Evolutionary conservation across 2,329 filamentous ascomycete species (phyloP), one percentile per base, ranked within the genome.

Genomic region (Tolypocladium sp.): DNA sequence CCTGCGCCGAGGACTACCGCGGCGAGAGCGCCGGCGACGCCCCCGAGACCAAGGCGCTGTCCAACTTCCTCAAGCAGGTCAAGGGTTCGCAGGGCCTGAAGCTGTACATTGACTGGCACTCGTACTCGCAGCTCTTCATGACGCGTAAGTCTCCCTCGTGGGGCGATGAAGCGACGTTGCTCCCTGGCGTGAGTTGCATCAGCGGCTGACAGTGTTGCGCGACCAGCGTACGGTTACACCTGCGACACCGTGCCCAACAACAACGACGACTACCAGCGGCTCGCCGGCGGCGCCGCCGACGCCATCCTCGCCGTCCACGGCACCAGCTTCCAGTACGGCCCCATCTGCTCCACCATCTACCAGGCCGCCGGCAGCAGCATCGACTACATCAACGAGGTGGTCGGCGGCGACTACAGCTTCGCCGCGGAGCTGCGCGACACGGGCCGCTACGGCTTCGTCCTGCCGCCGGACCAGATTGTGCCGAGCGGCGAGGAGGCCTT

Each of bases 31-130:
- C 74, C 0, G 76, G 76, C 20, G 77, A 82, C 59, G 75, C 79
- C 0, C 77, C 80, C 6, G 83, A 86, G 71, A 82, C 74, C 63
- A 72, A 73, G 60, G 78, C 72, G 0, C 72, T 88, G 10, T 75
- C 70, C 6, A 65, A 64, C 44, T 75, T 70, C 63, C 64, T 74
- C 33, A 63, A 68, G 55, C 63, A 64, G 25, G 68, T 71, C 58
- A 71, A 73, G 60, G 61, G 65, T 10, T 58, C 63, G 3, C 76
- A 81, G 61, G 81, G 82, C 1, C 73, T 88, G 46, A 80, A 82
- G 65, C 74, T 86, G 2, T 89, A 82, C 70, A 81, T 88, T 63
- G 86, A 89, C 70, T 83, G 82, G 67, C 86, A 89, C 71, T 79
- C 82, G 0, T 89, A 86, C 71, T 80, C 78, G 13, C 84, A 88